phyloP scores from a whole-genome alignment of 2,329 filamentous ascomycete genomes.

The Xylaria sp. region DNA sequence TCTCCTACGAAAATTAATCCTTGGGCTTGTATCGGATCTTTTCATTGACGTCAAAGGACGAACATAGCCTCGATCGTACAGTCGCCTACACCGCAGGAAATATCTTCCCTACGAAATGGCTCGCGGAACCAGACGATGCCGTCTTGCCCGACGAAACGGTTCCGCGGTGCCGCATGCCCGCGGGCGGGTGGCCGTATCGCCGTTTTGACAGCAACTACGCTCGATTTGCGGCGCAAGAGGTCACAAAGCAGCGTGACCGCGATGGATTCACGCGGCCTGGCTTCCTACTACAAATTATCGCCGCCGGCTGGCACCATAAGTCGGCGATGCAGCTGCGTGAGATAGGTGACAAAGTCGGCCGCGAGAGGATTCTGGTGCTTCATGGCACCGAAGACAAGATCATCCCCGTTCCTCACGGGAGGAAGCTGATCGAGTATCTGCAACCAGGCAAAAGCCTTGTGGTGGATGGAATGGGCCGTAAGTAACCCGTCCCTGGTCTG shows the following conservation, averaged over 20 bases:
- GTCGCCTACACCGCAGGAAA: slow-evolving; percentile 71
- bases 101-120: slow-evolving; percentile 73
- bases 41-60: slow-evolving; percentile 1
- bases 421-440: slow-evolving; percentile 73
- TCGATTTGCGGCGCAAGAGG: slow-evolving; percentile 82
- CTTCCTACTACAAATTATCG: slow-evolving; percentile 80
- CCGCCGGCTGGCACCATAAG: slow-evolving; percentile 84
- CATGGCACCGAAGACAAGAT: slow-evolving; percentile 83
- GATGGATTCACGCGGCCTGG: slow-evolving; percentile 70
- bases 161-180: slow-evolving; percentile 51
- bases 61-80: slow-evolving; percentile 66
- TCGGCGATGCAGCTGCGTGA: slow-evolving; percentile 70
- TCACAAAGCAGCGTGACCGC: slow-evolving; percentile 73
- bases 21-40: background rate
- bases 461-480: slow-evolving; percentile 74
- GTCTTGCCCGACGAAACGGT: slow-evolving; percentile 57
- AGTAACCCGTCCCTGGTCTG: slow-evolving; percentile 8
- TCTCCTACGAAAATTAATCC: background rate
- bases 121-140: slow-evolving; percentile 69
- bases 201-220: slow-evolving; percentile 80
- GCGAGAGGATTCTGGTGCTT: slow-evolving; percentile 78
- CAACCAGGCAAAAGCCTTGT: slow-evolving; percentile 66
- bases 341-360: slow-evolving; percentile 75
- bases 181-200: slow-evolving; percentile 42
- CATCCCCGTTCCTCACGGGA: slow-evolving; percentile 76